These are phyloP conservation scores for Filobasidium wieringae DNA, from an alignment of 768 basidiomycete species.

Conservation along the genomic window DNA sequence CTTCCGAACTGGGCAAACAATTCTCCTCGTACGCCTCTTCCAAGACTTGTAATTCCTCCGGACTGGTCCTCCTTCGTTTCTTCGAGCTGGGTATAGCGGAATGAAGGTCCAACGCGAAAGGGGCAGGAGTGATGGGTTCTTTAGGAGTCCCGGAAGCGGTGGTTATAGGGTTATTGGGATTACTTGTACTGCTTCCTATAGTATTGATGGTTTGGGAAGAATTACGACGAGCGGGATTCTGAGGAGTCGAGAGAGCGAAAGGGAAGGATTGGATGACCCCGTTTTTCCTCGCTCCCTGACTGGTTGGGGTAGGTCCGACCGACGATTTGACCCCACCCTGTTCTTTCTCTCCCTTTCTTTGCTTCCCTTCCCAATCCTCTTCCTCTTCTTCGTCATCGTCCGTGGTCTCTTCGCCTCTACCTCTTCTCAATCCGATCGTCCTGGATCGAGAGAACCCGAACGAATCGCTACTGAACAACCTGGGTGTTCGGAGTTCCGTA, in stretches of 20 bases:
- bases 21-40: constrained; percentile 16
- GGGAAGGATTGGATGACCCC: too few relatives aligned
- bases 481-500: background rate
- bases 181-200: too few relatives aligned
- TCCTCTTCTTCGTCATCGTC: background rate
- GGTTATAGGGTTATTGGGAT: too few relatives aligned
- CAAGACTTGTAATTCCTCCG: constrained; percentile 14
- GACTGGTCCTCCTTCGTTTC: constrained; percentile 11
- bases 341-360: background rate
- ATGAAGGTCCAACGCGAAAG: too few relatives aligned
- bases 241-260: background rate
- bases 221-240: too few relatives aligned
- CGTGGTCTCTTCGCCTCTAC: background rate
- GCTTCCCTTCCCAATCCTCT: background rate
- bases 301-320: too few relatives aligned
- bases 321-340: too few relatives aligned
- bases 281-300: too few relatives aligned
- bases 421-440: background rate
- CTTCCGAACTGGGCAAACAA: constrained; percentile 10
- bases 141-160: too few relatives aligned
- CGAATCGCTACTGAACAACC: background rate
- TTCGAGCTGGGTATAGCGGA: too few relatives aligned
- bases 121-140: too few relatives aligned
- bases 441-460: background rate
- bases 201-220: too few relatives aligned